These are phyloP conservation scores for Suillus subaureus DNA, from an alignment of 768 basidiomycete genomes.

Conservation along the genomic window DNA sequence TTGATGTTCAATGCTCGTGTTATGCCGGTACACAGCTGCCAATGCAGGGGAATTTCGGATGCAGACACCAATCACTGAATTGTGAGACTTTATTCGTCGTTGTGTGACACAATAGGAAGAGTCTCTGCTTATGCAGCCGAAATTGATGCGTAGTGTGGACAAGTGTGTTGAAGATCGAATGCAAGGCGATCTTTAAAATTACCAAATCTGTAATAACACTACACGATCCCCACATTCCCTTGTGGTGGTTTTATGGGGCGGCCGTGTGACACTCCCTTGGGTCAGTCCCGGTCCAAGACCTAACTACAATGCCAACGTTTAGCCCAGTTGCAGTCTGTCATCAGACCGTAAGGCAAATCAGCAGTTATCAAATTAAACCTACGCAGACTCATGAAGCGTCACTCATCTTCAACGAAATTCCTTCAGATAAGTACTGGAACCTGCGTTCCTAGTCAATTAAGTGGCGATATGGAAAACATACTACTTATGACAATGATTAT, in stretches of 20 bases:
- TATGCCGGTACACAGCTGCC: not conserved
- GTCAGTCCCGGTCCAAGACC: not conserved
- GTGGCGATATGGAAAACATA: not conserved
- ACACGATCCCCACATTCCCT: not conserved
- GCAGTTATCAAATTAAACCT: not conserved
- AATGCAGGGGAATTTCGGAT: not conserved
- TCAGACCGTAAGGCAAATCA: not conserved
- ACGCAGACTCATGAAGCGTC: not conserved
- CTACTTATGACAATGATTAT: not conserved
- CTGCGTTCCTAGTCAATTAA: not conserved
- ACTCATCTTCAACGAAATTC: not conserved
- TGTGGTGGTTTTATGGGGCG: not conserved
- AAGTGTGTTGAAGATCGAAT: not conserved
- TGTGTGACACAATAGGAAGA: not conserved
- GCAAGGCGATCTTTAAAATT: not conserved
- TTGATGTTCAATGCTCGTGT: not conserved
- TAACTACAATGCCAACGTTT: not conserved
- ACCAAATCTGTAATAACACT: not conserved
- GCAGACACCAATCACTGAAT: not conserved
- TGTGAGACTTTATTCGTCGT: not conserved
- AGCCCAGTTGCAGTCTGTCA: not conserved
- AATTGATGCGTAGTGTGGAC: not conserved
- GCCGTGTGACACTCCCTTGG: not conserved
- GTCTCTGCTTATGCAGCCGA: not conserved
- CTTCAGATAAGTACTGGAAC: not conserved